Evolutionary conservation across 1,284 basidiomycete species (phyloP).

Genomic region (Athelia psychrophila): DNA sequence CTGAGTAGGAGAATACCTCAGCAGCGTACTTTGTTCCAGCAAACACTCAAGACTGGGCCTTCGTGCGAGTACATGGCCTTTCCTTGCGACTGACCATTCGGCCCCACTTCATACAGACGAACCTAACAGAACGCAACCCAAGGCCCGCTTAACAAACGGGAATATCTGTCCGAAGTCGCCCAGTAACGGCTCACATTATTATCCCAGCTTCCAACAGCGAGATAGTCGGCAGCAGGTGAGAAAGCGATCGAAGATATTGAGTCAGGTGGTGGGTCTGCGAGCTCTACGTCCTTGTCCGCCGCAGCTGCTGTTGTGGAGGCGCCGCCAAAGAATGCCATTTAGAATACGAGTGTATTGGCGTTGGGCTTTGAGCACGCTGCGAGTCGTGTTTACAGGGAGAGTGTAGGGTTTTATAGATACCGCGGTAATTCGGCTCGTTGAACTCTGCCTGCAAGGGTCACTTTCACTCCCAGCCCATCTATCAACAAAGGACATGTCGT

Average conservation of each 20-base stretch:
- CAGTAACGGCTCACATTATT: constrained; percentile 54
- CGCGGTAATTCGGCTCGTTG: too few relatives aligned
- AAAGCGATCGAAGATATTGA: constrained; percentile 56
- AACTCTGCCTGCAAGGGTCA: too few relatives aligned
- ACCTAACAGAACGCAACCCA: constrained; percentile 31
- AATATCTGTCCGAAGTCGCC: too few relatives aligned
- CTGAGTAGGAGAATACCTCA: background rate
- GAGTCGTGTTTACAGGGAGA: too few relatives aligned
- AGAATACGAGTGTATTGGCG: too few relatives aligned
- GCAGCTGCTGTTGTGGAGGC: constrained; percentile 1
- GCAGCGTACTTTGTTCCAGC: constrained; percentile 66
- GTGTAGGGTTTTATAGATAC: too few relatives aligned
- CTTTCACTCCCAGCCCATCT: too few relatives aligned
- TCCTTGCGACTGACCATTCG: constrained; percentile 56
- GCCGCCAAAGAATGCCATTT: constrained; percentile 1
- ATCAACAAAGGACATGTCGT: background rate
- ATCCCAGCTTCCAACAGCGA: constrained; percentile 63
- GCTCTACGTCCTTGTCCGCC: constrained; percentile 52
- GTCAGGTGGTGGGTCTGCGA: constrained; percentile 53
- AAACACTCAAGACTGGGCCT: constrained; percentile 75
- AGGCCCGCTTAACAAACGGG: background rate
- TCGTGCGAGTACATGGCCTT: constrained; percentile 82
- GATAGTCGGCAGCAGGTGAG: constrained; percentile 45
- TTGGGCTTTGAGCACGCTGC: too few relatives aligned
- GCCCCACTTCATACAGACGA: constrained; percentile 53